Conservation (phyloP, 495 filamentous ascomycete genomes). For the Neurospora discreta region DNA sequence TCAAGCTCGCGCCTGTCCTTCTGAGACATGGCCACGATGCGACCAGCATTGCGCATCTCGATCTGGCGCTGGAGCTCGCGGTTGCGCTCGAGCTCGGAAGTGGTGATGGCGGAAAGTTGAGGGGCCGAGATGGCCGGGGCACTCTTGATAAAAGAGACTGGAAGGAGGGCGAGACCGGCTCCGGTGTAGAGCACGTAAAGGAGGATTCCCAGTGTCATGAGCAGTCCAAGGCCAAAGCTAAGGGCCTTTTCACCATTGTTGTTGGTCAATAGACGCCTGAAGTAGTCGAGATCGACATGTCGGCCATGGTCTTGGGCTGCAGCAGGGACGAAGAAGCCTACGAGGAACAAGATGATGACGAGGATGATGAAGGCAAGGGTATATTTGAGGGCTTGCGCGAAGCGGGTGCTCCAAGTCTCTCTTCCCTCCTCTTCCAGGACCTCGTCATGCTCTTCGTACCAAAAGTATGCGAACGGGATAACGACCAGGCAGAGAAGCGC, state of each 20-base stretch:
- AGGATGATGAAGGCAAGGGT: constrained; percentile 75
- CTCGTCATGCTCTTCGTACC: constrained; percentile 93
- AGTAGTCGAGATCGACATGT: constrained; percentile 74
- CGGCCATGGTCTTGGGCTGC: constrained; percentile 49
- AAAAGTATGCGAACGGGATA: constrained; percentile 95
- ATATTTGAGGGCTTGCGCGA: constrained; percentile 84
- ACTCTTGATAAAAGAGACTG: constrained; percentile 81
- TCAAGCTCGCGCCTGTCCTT: constrained; percentile 88
- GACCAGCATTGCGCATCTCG: constrained; percentile 73
- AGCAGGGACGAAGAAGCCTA: constrained; percentile 87
- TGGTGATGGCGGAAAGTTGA: constrained; percentile 59
- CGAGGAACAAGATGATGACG: constrained; percentile 70
- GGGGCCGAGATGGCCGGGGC: constrained; percentile 72
- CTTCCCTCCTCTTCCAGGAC: constrained; percentile 65
- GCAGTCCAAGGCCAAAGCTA: constrained; percentile 73
- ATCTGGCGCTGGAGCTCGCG: constrained; percentile 84
- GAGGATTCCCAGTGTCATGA: constrained; percentile 74
- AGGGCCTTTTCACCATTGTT: constrained; percentile 89
- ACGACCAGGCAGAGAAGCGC: constrained; percentile 82
- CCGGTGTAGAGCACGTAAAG: constrained; percentile 85
- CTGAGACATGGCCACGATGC: constrained; percentile 57
- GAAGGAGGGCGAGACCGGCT: constrained; percentile 77
- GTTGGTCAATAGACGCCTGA: constrained; percentile 70
- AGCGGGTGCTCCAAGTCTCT: constrained; percentile 53
- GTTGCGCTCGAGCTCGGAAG: constrained; percentile 70